Evolutionary conservation across 148 eudicot genomes (phyloP).

Genomic region (Fagopyrum tataricum): DNA sequence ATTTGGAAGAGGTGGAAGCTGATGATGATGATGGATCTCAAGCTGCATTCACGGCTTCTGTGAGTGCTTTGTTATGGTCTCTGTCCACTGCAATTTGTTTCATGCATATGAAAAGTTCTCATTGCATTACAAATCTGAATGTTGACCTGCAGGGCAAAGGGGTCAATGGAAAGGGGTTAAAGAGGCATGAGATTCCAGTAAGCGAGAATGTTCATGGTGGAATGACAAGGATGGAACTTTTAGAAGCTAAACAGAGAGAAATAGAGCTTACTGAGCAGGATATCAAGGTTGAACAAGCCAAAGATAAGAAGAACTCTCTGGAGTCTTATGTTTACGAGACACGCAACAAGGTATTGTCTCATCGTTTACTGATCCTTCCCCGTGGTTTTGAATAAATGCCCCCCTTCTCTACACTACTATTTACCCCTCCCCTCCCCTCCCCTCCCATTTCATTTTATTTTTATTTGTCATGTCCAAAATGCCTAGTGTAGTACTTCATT

Average conservation of each 20-base stretch:
- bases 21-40: conserved; percentile 24
- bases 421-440: no score
- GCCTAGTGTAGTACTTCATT: background rate
- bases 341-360: conserved; percentile 66
- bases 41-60: conserved; percentile 16
- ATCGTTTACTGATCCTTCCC: background rate
- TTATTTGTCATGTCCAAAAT: background rate
- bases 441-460: no score
- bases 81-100: background rate
- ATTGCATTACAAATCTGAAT: no score
- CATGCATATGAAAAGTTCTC: background rate
- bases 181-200: conserved; percentile 39
- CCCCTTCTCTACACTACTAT: background rate
- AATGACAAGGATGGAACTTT: conserved; percentile 37
- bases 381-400: no score
- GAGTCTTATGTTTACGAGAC: conserved; percentile 94
- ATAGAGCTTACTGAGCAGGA: conserved; percentile 61
- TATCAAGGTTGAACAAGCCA: conserved; percentile 66
- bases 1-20: conserved; percentile 33
- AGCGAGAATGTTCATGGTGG: conserved; percentile 42
- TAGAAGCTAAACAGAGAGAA: conserved; percentile 63
- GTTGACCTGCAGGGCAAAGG: no score
- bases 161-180: background rate
- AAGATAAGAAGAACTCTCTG: conserved; percentile 80
- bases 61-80: conserved; percentile 29